These are phyloP conservation scores for Leccinum ochraceum DNA, from an alignment of 768 basidiomycete species.

Conservation along the genomic window DNA sequence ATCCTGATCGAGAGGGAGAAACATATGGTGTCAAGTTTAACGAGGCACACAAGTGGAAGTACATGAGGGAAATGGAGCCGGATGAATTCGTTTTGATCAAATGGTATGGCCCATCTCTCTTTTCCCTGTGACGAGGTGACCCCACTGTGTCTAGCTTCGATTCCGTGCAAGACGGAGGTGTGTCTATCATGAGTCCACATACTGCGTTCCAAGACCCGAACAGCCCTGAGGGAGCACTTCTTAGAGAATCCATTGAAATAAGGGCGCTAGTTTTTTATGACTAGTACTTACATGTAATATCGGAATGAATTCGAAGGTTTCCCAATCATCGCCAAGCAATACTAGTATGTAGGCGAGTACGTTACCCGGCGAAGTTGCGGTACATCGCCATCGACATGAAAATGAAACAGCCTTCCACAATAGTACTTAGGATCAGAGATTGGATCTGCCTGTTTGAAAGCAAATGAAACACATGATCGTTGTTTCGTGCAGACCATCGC, in stretches of 20 bases:
- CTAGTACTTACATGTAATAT: not conserved
- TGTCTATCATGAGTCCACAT: slow-evolving; percentile 35
- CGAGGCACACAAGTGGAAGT: slow-evolving; percentile 46
- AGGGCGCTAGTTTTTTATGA: slow-evolving; percentile 35
- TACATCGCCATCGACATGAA: not conserved
- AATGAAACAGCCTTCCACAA: not conserved
- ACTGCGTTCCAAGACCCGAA: slow-evolving; percentile 37
- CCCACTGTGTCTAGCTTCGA: slow-evolving; percentile 27
- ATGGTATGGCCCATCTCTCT: slow-evolving; percentile 36
- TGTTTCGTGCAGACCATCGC: no score
- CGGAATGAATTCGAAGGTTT: not conserved
- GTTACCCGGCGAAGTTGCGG: not conserved
- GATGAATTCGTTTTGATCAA: slow-evolving; percentile 52
- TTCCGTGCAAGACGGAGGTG: slow-evolving; percentile 37
- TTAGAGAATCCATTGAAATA: slow-evolving; percentile 38
- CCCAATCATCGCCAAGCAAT: no score
- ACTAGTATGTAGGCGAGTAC: no score
- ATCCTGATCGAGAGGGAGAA: slow-evolving; percentile 42
- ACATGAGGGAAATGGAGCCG: slow-evolving; percentile 42
- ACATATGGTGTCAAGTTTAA: slow-evolving; percentile 40
- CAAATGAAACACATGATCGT: no score
- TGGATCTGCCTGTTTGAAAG: no score
- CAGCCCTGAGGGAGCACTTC: slow-evolving; percentile 30
- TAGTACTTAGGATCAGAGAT: no score
- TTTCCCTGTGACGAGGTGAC: not conserved